Conservation (phyloP, 371 early-diverging fungal species). For the Mortierella sp. region DNA sequence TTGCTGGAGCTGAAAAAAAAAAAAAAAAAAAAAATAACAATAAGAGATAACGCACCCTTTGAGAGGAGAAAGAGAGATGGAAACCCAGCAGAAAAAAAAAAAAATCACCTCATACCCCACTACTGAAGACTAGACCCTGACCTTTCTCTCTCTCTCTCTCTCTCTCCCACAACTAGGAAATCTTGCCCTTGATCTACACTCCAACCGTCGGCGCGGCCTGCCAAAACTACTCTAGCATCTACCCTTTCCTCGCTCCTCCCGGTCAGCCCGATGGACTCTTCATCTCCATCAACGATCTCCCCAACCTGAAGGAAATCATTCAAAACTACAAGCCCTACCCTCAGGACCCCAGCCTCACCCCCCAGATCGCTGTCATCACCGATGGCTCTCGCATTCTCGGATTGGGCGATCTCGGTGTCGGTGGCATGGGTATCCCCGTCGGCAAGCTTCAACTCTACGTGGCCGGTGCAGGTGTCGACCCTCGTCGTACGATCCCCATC, state of each 20-base stretch:
- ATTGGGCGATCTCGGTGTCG: slow-evolving; percentile 90
- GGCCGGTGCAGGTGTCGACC: slow-evolving; percentile 91
- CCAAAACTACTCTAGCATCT: slow-evolving; percentile 87
- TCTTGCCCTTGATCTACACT: slow-evolving; percentile 88
- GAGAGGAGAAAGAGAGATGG: too few species aligned
- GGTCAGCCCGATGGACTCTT: slow-evolving; percentile 88
- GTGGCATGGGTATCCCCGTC: slow-evolving; percentile 93
- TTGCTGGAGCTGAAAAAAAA: too few species aligned
- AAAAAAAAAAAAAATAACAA: too few species aligned
- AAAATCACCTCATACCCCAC: too few species aligned
- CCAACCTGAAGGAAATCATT: slow-evolving; percentile 76
- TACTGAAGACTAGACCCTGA: too few species aligned
- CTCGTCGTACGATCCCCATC: slow-evolving; percentile 87
- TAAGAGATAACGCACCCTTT: too few species aligned
- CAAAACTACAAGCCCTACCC: slow-evolving; percentile 70
- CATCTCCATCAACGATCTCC: slow-evolving; percentile 79
- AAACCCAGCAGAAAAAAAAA: too few species aligned
- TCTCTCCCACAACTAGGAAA: slow-evolving; percentile 59
- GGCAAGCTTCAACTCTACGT: slow-evolving; percentile 93
- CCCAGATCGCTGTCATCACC: slow-evolving; percentile 88
- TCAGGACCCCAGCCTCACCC: slow-evolving; percentile 59
- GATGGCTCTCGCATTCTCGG: slow-evolving; percentile 95
- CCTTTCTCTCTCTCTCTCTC: neutral
- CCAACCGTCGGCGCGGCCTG: slow-evolving; percentile 94
- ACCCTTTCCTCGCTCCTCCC: slow-evolving; percentile 81